Evolutionary conservation across 1,139 yeast genomes (phyloP), one percentile per base, ranked within the genome.

Genomic region (Saccharomyces hybrid): DNA sequence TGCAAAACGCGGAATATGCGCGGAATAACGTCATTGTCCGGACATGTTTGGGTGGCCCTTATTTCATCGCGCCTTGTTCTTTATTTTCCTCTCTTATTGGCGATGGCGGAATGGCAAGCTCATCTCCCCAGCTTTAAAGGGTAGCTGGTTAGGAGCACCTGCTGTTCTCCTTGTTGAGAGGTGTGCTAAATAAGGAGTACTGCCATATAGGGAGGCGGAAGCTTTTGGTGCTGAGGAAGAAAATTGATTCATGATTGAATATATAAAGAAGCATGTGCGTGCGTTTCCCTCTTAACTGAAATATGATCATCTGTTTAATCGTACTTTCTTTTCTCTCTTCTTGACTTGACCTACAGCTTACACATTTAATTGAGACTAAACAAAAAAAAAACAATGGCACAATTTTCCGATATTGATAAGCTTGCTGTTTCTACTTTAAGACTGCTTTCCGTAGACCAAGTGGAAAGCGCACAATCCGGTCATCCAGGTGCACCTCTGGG

Each of bases 401-500:
- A 65, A 59, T 71, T 68, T 55, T 57, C 75, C 53, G 82, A 79
- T 57, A 76, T 88, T 70, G 97, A 90, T 73, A 78, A 77, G 64
- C 78, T 79, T 73, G 87, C 97, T 56, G 78, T 93, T 74, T 80
- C 82, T 78, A 88, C 98, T 65, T 88, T 93, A 76, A 90, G 98
- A 78, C 77, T 86, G 61, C 80, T 93, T 68, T 83, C 98, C 49
- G 90, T 87, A 57, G 99, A 93, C 74, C 84, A 88, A 62, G 95
- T 88, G 60, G 80, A 85, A 57, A 81, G 83, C 73, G 95, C 98
- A 68, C 87, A 91, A 76, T 86, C 96, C 59, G 99, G 99, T 65
- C 99, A 93, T 78, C 99, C 99, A 56, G 99, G 99, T 80, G 97
- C 99, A 55, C 99, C 99, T 68, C 84, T 93, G 82, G 98, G 98